These are phyloP conservation scores for Tuber magnatum DNA, from an alignment of 495 filamentous ascomycete genomes.

Conservation along the genomic window DNA sequence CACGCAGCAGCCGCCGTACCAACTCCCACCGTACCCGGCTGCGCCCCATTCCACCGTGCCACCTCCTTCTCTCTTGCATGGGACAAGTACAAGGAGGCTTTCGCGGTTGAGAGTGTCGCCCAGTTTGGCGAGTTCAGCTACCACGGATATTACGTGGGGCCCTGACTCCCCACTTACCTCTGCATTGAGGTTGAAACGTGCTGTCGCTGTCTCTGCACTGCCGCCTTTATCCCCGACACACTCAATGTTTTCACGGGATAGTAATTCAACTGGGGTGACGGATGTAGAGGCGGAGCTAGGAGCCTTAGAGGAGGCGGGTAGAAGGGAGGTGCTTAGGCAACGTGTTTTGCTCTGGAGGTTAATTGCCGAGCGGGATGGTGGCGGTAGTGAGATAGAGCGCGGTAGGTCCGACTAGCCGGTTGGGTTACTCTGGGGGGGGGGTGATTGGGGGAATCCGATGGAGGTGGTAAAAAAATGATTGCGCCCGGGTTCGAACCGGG, in stretches of 20 bases:
- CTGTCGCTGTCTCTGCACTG: not conserved
- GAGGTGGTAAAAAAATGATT: conserved; percentile 10
- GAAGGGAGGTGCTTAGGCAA: not conserved
- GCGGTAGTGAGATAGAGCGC: not conserved
- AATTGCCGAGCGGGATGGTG: not conserved
- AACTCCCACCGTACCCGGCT: not conserved
- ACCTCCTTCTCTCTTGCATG: not conserved
- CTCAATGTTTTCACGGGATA: not conserved
- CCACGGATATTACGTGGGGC: not conserved
- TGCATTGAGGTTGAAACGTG: not conserved
- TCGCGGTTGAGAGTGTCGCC: not conserved
- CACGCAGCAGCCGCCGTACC: not conserved
- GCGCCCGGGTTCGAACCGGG: conserved; percentile 30
- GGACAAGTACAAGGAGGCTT: not conserved
- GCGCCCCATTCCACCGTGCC: not conserved
- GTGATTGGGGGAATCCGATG: not conserved
- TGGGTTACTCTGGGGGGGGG: not conserved
- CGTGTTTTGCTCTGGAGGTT: not conserved
- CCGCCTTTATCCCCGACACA: not conserved
- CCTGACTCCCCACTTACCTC: not conserved
- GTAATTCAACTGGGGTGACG: not conserved
- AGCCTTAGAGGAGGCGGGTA: not conserved
- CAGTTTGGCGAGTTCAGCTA: not conserved
- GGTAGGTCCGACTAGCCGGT: not conserved
- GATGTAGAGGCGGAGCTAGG: not conserved